phyloP scores from a whole-genome alignment of 2,329 filamentous ascomycete species.

The Coniochaeta hoffmannii region DNA sequence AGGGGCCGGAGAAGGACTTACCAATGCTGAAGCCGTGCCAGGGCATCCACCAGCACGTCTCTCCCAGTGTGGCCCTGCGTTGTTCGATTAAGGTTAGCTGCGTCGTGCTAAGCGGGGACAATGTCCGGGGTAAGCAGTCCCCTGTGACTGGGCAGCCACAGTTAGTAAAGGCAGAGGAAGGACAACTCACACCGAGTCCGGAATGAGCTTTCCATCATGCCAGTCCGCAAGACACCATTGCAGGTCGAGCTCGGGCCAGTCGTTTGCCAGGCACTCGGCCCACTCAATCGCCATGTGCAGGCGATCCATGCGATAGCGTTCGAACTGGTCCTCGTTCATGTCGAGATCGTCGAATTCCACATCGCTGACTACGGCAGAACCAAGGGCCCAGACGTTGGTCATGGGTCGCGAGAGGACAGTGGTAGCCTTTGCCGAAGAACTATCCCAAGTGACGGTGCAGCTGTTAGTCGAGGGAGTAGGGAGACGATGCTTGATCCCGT shows the following conservation, averaged over 20 bases:
- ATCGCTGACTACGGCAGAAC: background rate
- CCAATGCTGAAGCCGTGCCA: background rate
- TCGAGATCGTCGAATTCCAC: background rate
- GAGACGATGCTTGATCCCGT: background rate
- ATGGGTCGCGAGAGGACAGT: background rate
- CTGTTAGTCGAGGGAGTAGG: background rate
- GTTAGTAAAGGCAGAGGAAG: background rate
- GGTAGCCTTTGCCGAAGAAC: background rate
- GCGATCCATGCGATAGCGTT: background rate
- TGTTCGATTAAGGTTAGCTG: conserved; percentile 2
- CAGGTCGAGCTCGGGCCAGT: conserved; percentile 5
- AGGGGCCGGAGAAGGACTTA: background rate
- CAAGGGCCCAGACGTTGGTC: background rate
- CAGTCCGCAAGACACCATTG: conserved; percentile 5
- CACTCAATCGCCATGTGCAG: background rate
- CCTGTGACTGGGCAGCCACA: background rate
- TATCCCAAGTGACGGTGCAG: conserved; percentile 2
- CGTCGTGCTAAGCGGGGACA: background rate
- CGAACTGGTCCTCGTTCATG: background rate
- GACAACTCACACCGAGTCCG: background rate
- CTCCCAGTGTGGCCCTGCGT: background rate
- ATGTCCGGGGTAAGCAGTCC: background rate
- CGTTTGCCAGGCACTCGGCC: background rate
- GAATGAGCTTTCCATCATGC: conserved; percentile 1
- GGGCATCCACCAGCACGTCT: conserved; percentile 2